Evolutionary conservation across 2,329 filamentous ascomycete species (phyloP).

Genomic region (Chrysosporium keratinophilum): DNA sequence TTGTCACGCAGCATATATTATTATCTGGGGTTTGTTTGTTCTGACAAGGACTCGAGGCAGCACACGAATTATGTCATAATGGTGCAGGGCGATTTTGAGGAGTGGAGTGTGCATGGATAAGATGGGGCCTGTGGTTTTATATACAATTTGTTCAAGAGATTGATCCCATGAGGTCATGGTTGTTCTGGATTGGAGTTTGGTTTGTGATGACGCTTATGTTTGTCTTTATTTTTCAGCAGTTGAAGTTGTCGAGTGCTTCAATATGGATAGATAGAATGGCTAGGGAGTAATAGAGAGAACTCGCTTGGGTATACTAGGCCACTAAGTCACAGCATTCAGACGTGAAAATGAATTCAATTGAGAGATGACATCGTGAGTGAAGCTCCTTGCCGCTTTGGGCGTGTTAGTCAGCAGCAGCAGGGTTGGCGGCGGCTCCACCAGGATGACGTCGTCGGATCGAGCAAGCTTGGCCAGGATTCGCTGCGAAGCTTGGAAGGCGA

Average conservation of each 20-base stretch:
- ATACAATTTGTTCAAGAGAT: background rate
- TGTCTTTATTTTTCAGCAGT: background rate
- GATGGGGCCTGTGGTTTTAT: background rate
- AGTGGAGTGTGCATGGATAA: background rate
- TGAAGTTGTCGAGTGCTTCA: background rate
- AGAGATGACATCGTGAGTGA: background rate
- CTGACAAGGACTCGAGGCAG: background rate
- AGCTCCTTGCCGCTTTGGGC: background rate
- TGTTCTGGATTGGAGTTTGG: background rate
- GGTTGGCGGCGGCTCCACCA: background rate
- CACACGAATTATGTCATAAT: slow-evolving; percentile 1
- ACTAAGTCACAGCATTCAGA: background rate
- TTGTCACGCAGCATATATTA: background rate
- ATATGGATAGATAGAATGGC: background rate
- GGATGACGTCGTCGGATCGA: slow-evolving; percentile 6
- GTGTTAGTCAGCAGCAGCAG: slow-evolving; percentile 1
- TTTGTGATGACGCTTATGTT: background rate
- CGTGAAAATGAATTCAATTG: background rate
- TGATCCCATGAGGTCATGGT: slow-evolving; percentile 1
- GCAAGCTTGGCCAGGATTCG: slow-evolving; percentile 6
- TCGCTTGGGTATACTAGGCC: background rate
- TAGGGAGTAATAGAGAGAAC: background rate
- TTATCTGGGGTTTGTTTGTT: background rate
- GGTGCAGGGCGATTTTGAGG: background rate
- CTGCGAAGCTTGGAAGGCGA: background rate